phyloP scores from a whole-genome alignment of 1,284 basidiomycete species.

The Papiliotrema nemorosa region DNA sequence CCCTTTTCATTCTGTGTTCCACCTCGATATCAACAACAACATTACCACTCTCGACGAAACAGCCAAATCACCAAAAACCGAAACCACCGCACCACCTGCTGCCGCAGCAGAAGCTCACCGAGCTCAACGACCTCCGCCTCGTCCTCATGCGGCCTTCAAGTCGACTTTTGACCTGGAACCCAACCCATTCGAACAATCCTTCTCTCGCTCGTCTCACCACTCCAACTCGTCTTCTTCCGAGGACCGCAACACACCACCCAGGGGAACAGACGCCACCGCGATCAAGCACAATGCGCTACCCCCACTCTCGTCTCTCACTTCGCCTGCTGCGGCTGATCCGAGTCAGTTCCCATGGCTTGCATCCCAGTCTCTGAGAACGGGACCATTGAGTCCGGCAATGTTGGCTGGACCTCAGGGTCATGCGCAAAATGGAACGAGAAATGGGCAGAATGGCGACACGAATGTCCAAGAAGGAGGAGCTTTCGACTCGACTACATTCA shows the following conservation, averaged over 20 bases:
- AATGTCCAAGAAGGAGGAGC: conserved; percentile 46
- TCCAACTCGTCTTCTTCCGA: conserved; percentile 52
- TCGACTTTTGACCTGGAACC: conserved; percentile 65
- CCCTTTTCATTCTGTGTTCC: conserved; percentile 13
- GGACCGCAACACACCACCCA: conserved; percentile 50
- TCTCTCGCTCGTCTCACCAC: conserved; percentile 59
- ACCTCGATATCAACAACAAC: conserved; percentile 5
- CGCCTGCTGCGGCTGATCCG: conserved; percentile 64
- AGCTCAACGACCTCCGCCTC: conserved; percentile 35
- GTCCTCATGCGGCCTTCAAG: conserved; percentile 26
- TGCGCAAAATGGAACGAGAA: conserved; percentile 10
- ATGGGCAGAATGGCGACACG: conserved; percentile 2
- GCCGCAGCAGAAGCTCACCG: conserved; percentile 14
- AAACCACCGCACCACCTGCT: not conserved
- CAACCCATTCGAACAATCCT: conserved; percentile 95
- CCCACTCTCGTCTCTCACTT: conserved; percentile 77
- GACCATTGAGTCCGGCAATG: conserved; percentile 92
- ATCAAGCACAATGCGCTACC: conserved; percentile 62
- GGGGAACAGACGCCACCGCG: conserved; percentile 43
- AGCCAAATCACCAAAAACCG: conserved; percentile 11
- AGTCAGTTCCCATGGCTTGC: conserved; percentile 67
- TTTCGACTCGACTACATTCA: conserved; percentile 66
- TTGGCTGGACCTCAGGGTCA: conserved; percentile 72
- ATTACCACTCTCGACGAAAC: not conserved
- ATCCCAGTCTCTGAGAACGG: conserved; percentile 70